Conservation (phyloP, 2,329 filamentous ascomycete genomes). For the Metarhizium album region DNA sequence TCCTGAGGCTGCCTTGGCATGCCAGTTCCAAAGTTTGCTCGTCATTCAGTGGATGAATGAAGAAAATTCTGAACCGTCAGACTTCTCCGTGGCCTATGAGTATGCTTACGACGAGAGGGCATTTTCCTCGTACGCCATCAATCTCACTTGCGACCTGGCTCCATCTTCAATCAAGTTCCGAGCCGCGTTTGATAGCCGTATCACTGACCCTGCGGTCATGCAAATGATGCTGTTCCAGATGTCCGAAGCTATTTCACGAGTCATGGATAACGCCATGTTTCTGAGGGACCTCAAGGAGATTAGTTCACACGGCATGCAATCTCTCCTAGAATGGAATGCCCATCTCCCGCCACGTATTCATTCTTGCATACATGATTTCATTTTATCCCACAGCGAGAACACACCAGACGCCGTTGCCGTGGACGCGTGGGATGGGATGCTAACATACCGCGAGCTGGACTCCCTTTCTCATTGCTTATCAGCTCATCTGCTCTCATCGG, state of each 20-base stretch:
- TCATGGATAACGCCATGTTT: too few relatives aligned
- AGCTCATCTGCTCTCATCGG: neutral
- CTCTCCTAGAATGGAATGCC: neutral
- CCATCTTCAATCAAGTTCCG: too few relatives aligned
- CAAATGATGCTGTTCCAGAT: too few relatives aligned
- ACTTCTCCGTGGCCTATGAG: neutral
- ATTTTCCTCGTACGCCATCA: too few relatives aligned
- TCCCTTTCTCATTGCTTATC: neutral
- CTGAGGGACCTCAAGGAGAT: neutral
- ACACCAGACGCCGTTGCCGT: neutral
- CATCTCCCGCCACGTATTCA: neutral
- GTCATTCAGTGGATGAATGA: neutral
- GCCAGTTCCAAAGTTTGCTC: neutral
- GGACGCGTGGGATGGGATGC: neutral
- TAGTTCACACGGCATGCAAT: neutral
- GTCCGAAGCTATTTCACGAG: too few relatives aligned
- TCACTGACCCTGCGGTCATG: too few relatives aligned
- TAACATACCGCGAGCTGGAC: neutral
- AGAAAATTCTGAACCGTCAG: neutral
- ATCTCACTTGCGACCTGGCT: too few relatives aligned
- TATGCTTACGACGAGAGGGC: neutral
- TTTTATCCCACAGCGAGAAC: neutral
- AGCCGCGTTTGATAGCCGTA: too few relatives aligned
- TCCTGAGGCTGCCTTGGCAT: neutral
- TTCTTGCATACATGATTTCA: too few relatives aligned